phyloP scores from a whole-genome alignment of 2,329 filamentous ascomycete genomes.

The Colletotrichum tamarilloi region DNA sequence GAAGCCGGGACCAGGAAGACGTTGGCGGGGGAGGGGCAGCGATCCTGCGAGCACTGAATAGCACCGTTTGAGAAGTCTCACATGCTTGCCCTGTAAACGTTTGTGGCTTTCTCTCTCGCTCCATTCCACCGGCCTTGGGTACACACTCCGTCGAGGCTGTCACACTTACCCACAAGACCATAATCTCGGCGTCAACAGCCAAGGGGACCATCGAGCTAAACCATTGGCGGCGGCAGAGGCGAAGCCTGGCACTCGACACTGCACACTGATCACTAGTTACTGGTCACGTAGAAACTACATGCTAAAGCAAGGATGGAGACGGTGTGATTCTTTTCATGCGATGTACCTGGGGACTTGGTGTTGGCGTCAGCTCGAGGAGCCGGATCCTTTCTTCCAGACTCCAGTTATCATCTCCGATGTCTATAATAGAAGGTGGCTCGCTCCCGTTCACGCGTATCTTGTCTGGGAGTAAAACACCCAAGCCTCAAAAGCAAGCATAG shows the following conservation, averaged over 20 bases:
- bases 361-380: neutral
- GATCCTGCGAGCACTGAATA: neutral
- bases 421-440: conserved; percentile 4
- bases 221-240: neutral
- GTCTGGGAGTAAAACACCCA: neutral
- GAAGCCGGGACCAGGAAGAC: neutral
- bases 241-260: neutral
- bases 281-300: neutral
- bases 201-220: neutral
- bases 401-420: neutral
- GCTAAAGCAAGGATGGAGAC: neutral
- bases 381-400: neutral
- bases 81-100: conserved; percentile 18
- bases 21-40: neutral
- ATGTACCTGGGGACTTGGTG: neutral
- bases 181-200: neutral
- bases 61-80: conserved; percentile 20
- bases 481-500: neutral
- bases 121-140: neutral
- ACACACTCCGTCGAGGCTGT: neutral
- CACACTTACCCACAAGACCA: conserved; percentile 8
- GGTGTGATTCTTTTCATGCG: neutral
- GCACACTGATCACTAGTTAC: neutral
- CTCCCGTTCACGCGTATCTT: neutral
- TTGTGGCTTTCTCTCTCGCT: neutral